Evolutionary conservation across 139 green algal genomes (phyloP), one percentile per base, ranked within the genome.

Genomic region (Closterium sp.): DNA sequence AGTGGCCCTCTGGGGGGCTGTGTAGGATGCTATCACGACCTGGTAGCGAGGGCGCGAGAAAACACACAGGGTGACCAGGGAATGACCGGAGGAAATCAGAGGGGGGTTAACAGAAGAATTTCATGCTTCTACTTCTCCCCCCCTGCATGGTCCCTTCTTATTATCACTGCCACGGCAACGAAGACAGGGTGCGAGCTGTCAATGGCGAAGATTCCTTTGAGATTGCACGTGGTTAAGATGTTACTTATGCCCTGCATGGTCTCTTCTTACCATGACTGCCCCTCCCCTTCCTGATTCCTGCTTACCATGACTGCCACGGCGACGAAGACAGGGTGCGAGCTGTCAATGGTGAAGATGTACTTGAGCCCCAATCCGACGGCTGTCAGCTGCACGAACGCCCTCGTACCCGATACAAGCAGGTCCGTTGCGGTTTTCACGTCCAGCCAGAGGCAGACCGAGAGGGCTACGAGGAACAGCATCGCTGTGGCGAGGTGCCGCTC

Each of bases 251-350:
- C 84, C 16, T 83, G 12, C 10, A 28, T 10, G 12, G 12, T 16
- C 16, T 83, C 64, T 16, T 83, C 16, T 83, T 83, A 10, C 64
- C 16, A 83, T 28, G 16, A 10, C 10, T 10, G 12, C 64, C 64
- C 64, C 12, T 83, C 64, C 16, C 10, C 16, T 28, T 10, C 64
- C 16, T 10, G 12, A 10, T 10, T 83, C 10, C 64, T 28, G 19
- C 81, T 86, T 33, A 86, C 81, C 81, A 86, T 86, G 81, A 86
- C 81, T 34, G 81, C n/a, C n/a, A 86, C 81, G 85, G 85, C 31
- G 4, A 86, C 30, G 19, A 88, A 88, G 33, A 43, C 32, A 12
- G 85, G 33, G 19, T 88, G 23, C 23, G 28, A 16, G 85, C 28
- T 30, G 85, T 88, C 33, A 88, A 43, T 36, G 31, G 23, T n/a